These are phyloP conservation scores for Protomyces arabidopsidicola DNA, from an alignment of 1,139 yeast species.

Conservation along the genomic window DNA sequence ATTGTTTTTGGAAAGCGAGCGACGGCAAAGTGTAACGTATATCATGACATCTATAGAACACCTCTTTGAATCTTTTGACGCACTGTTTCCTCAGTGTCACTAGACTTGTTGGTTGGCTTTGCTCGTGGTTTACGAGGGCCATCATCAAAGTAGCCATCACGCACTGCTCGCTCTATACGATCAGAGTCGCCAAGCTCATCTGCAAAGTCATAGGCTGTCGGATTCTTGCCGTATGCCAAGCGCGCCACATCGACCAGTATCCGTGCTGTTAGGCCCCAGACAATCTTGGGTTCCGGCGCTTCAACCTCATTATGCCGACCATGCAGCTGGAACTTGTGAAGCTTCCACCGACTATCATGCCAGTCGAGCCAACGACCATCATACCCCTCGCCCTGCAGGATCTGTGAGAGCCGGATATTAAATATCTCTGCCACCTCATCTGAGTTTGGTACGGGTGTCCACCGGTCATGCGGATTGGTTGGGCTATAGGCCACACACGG, in stretches of 20 bases:
- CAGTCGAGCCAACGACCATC: conserved; percentile 39
- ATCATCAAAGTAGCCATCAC: conserved; percentile 6
- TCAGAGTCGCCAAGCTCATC: conserved; percentile 16
- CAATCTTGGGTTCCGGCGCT: conserved; percentile 44
- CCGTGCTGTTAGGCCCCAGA: conserved; percentile 91
- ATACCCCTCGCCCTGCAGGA: conserved; percentile 40
- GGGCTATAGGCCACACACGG: conserved; percentile 72
- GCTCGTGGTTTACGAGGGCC: neutral
- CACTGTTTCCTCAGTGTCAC: neutral
- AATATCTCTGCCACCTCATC: conserved; percentile 41
- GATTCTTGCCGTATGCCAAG: conserved; percentile 48
- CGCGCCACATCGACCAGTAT: conserved; percentile 73
- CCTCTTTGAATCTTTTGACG: neutral
- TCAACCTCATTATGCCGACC: conserved; percentile 36
- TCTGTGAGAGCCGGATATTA: conserved; percentile 37
- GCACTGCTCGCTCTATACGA: conserved; percentile 8
- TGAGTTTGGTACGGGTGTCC: conserved; percentile 40
- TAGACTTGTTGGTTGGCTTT: neutral
- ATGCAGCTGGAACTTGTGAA: conserved; percentile 33
- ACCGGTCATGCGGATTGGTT: conserved; percentile 33
- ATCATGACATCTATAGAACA: neutral
- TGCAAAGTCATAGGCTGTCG: conserved; percentile 30
- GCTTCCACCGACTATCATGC: conserved; percentile 40
- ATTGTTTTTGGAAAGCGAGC: neutral
- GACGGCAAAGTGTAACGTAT: neutral